These are phyloP conservation scores for Porphyrellus sp. DNA, from an alignment of 1,284 basidiomycete species.

Conservation along the genomic window DNA sequence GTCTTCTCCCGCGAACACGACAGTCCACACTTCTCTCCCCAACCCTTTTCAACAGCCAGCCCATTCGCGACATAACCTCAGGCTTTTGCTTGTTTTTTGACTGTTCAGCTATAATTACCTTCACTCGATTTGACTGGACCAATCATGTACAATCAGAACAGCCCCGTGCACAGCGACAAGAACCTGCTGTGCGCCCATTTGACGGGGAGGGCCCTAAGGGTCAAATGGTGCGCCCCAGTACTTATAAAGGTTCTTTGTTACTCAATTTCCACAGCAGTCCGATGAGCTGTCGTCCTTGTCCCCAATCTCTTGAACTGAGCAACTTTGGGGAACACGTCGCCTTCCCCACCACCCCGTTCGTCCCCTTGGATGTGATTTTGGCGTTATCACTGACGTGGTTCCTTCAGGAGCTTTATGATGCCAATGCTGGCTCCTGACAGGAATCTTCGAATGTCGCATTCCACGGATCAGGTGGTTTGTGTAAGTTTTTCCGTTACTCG, in stretches of 20 bases:
- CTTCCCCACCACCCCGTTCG: constrained; percentile 5
- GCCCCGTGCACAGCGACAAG: constrained; percentile 20
- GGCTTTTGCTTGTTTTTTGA: not conserved
- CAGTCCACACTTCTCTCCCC: not conserved
- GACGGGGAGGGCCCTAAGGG: not conserved
- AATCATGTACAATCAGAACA: constrained; percentile 15
- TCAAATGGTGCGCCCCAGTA: constrained; percentile 12
- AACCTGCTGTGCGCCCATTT: constrained; percentile 21
- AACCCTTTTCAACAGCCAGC: not conserved
- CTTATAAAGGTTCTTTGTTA: constrained; percentile 19
- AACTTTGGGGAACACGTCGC: constrained; percentile 1
- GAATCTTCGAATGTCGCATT: not conserved
- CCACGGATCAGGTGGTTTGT: not conserved
- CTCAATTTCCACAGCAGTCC: constrained; percentile 12
- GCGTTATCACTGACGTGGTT: constrained; percentile 5
- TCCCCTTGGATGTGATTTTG: not conserved
- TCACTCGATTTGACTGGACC: not conserved
- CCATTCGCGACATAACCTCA: not conserved
- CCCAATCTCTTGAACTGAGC: not conserved
- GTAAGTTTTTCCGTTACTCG: constrained; percentile 10
- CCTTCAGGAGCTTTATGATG: constrained; percentile 10
- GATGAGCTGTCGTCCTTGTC: not conserved
- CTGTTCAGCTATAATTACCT: not conserved
- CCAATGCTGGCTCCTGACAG: not conserved
- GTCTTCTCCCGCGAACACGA: constrained; percentile 1